These are phyloP conservation scores for Wickerhamiella allomyrinae DNA, from an alignment of 805 yeast genomes.

Conservation along the genomic window DNA sequence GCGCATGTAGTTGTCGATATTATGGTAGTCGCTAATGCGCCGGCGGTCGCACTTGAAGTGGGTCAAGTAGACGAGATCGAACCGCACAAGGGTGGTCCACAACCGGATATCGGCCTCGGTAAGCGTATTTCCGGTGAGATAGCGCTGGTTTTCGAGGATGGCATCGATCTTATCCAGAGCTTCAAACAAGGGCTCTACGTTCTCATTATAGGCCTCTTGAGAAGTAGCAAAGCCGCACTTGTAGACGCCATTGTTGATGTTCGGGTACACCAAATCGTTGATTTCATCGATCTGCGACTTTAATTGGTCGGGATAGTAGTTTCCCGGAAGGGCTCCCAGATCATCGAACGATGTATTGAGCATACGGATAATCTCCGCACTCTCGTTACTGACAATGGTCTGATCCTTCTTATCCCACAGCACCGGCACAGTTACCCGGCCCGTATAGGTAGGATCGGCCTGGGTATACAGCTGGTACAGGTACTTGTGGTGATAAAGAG, in stretches of 20 bases:
- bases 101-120: constrained; percentile 89
- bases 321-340: constrained; percentile 34
- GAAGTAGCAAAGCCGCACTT: constrained; percentile 79
- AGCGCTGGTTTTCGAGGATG: constrained; percentile 26
- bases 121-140: constrained; percentile 45
- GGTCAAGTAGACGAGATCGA: constrained; percentile 87
- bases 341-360: constrained; percentile 57
- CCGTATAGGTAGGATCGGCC: constrained; percentile 61
- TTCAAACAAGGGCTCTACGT: constrained; percentile 52
- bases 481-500: constrained; percentile 42
- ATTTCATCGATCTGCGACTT: constrained; percentile 53
- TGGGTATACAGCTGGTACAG: constrained; percentile 60
- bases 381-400: constrained; percentile 84
- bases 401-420: constrained; percentile 75
- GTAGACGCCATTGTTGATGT: constrained; percentile 85
- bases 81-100: constrained; percentile 75
- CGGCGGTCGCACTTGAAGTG: constrained; percentile 88
- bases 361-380: constrained; percentile 78
- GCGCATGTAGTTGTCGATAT: constrained; percentile 63
- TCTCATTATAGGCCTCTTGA: constrained; percentile 67
- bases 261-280: constrained; percentile 71
- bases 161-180: constrained; percentile 33
- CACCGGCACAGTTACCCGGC: constrained; percentile 85
- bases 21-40: constrained; percentile 74
- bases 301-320: constrained; percentile 48